These are phyloP conservation scores for Rickenella mellea DNA, from an alignment of 768 basidiomycete genomes.

Conservation along the genomic window DNA sequence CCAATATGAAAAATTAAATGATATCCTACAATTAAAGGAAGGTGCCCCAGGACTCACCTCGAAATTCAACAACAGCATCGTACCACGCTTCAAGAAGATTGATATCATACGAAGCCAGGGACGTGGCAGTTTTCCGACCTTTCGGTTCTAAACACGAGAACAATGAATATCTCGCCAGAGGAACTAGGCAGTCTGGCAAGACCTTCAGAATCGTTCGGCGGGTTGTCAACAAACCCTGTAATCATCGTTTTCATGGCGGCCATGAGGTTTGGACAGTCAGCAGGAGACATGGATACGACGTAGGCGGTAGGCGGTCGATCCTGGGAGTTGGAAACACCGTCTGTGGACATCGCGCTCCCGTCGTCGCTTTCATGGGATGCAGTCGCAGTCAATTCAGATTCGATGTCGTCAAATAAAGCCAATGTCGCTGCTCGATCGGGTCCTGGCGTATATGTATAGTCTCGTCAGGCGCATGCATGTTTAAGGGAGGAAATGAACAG, in stretches of 20 bases:
- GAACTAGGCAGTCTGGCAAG: constrained; percentile 6
- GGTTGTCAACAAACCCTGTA: constrained; percentile 31
- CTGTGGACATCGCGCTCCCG: constrained; percentile 11
- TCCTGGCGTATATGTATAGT: constrained; percentile 7
- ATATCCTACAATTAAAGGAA: background rate
- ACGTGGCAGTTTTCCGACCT: constrained; percentile 36
- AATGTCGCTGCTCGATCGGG: constrained; percentile 36
- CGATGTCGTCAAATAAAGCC: constrained; percentile 31
- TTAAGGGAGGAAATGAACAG: constrained; percentile 7
- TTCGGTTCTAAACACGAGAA: constrained; percentile 13
- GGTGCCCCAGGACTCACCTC: constrained; percentile 27
- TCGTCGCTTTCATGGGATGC: too few species aligned
- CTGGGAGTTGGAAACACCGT: constrained; percentile 4
- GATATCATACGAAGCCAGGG: constrained; percentile 56
- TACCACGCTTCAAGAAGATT: constrained; percentile 54
- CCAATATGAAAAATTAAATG: constrained; percentile 4
- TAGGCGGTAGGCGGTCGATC: constrained; percentile 14
- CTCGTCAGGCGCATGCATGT: background rate
- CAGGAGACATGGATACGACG: constrained; percentile 44
- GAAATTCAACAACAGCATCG: constrained; percentile 24
- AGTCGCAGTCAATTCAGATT: constrained; percentile 11
- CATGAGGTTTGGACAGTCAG: constrained; percentile 44
- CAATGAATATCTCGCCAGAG: constrained; percentile 2
- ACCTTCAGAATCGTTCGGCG: background rate
- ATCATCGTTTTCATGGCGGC: constrained; percentile 48